Evolutionary conservation across 148 eudicot species (phyloP), one percentile per base, ranked within the genome.

Genomic region (Cornus controversa): DNA sequence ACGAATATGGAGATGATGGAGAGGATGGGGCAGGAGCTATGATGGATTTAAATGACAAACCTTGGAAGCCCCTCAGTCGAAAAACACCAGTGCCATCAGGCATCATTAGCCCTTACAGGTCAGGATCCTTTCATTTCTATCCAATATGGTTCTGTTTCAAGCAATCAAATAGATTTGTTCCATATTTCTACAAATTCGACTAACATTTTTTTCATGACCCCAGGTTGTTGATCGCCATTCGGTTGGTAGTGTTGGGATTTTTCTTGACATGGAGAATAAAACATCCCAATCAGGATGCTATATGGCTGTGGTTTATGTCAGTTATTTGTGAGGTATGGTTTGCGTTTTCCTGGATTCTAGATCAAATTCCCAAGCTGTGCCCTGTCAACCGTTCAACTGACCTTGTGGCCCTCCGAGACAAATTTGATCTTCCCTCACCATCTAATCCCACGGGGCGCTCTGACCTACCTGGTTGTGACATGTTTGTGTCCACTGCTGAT

Each of bases 71-170:
- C 13, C 90, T 94, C 24, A 90, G 91, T 50, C 82, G 98, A 31
- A 72, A 78, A 58, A 47, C 81, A 5, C 87, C 92, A 40, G 80
- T 94, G 28, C 84, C 96, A 40, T 86, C 72, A 72, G 83, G 86
- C 22, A 90, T 93, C 50, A 91, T 93, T 68, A 93, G 94, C 72
- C 98, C 98, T 75, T 93, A 93, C 77, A 93, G 97, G 91, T 88
- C 20, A 70, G 10, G 60, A 16, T 47, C 28, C 10, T 62, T 22
- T 64, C 50, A 26, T 65, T 54, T 13, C 25, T 0, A 4, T 4
- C 10, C 45, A 40, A 40, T 40, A 40, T 3, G 7, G 34, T 31
- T 31, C 1, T 40, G 45, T 40, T 40, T 40, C 45, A 40, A 40
- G 45, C 45, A 40, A 40, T 40, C 45, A 40, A 40, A 40, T 9